Percentiles rank a stretch among this genome's conserved stretches.
phyloP scores from a whole-genome alignment of 2,329 filamentous ascomycete species.

The Aschersonia sp. region DNA sequence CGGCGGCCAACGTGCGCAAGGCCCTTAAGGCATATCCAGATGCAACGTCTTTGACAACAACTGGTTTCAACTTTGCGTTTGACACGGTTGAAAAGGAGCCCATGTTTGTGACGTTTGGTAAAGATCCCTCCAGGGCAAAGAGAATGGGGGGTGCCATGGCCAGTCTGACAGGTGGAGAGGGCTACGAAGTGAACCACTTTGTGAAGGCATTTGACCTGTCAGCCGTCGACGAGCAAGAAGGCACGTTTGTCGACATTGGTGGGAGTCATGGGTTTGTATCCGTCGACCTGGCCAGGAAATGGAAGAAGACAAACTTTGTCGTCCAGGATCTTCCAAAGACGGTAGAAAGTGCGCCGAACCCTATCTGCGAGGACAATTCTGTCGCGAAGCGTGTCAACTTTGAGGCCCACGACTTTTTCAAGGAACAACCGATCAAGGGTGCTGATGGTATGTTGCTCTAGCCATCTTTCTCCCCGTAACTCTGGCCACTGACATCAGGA shows the following conservation, averaged over 20 bases:
- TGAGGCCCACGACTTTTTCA: constrained; percentile 42
- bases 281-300: constrained; percentile 35
- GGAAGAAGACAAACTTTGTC: constrained; percentile 35
- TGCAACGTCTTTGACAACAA: constrained; percentile 30
- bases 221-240: constrained; percentile 25
- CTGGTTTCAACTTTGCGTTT: constrained; percentile 37
- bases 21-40: constrained; percentile 29
- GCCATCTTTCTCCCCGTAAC: not conserved
- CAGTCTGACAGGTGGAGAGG: constrained; percentile 38
- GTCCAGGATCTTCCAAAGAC: constrained; percentile 40
- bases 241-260: constrained; percentile 42
- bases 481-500: not conserved
- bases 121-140: constrained; percentile 29
- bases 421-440: constrained; percentile 33
- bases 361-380: constrained; percentile 22
- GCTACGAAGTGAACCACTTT: constrained; percentile 38
- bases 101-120: constrained; percentile 39
- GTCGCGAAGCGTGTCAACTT: constrained; percentile 25
- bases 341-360: constrained; percentile 29
- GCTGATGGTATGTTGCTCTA: constrained; percentile 29
- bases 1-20: constrained; percentile 28
- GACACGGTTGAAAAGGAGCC: constrained; percentile 33
- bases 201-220: constrained; percentile 39
- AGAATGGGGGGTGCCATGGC: constrained; percentile 41
- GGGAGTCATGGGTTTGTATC: constrained; percentile 44